A percentile compares a stretch with the other conserved stretches of the same genome.
Evolutionary conservation across 2,329 filamentous ascomycete genomes (phyloP).

Genomic region (Hirsutella minnesotensis): DNA sequence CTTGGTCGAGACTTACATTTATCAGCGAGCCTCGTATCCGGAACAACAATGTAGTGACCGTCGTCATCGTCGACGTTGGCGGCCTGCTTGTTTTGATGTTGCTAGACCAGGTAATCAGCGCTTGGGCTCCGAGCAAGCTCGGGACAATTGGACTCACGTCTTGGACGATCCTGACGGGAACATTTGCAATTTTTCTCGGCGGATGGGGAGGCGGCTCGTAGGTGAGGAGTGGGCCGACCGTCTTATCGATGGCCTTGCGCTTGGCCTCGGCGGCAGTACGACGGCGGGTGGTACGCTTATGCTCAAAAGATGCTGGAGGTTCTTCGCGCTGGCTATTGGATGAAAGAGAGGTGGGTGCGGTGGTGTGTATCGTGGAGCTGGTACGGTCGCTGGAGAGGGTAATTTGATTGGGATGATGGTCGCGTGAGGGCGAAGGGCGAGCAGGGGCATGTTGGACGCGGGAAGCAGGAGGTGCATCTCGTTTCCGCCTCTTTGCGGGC

Average conservation of each 20-base stretch:
- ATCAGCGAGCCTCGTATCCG: slow-evolving; percentile 75
- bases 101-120: slow-evolving; percentile 7
- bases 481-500: slow-evolving; percentile 67
- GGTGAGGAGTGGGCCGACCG: slow-evolving; percentile 59
- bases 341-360: slow-evolving; percentile 72
- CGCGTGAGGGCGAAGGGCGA: slow-evolving; percentile 56
- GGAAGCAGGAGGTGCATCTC: slow-evolving; percentile 22
- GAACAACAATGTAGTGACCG: slow-evolving; percentile 89
- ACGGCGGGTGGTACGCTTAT: slow-evolving; percentile 68
- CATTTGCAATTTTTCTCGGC: slow-evolving; percentile 79
- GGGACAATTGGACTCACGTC: slow-evolving; percentile 40
- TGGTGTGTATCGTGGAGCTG: slow-evolving; percentile 69
- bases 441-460: slow-evolving; percentile 30
- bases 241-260: slow-evolving; percentile 58
- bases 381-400: slow-evolving; percentile 76
- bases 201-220: slow-evolving; percentile 84
- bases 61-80: slow-evolving; percentile 86
- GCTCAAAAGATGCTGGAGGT: slow-evolving; percentile 66
- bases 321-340: slow-evolving; percentile 53
- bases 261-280: slow-evolving; percentile 75
- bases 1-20: slow-evolving; percentile 56
- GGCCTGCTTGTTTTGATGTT: slow-evolving; percentile 39
- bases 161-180: slow-evolving; percentile 48
- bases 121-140: not conserved
- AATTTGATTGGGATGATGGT: slow-evolving; percentile 53